Evolutionary conservation across 225 moss, liverwort and hornwort species (phyloP).

Genomic region (Straminergon stramineum): DNA sequence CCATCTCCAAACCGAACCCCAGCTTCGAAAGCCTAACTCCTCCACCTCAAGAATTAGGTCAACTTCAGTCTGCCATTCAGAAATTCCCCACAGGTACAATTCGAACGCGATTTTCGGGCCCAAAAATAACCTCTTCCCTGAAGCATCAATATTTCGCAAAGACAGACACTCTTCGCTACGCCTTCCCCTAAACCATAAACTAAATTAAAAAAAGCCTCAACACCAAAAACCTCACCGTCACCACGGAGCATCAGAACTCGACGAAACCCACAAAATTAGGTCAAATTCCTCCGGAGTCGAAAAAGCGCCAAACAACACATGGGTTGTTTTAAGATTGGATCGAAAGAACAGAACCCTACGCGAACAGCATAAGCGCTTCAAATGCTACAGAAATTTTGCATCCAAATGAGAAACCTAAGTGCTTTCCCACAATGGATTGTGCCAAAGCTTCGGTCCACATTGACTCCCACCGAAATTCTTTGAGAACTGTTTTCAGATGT

Average conservation of each 20-base stretch:
- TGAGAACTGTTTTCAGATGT: background rate
- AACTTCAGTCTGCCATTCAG: background rate
- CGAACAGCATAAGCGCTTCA: background rate
- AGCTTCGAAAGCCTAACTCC: background rate
- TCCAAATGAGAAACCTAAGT: background rate
- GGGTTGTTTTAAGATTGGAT: background rate
- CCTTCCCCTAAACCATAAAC: background rate
- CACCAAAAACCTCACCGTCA: background rate
- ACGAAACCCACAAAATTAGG: background rate
- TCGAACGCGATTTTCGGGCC: background rate
- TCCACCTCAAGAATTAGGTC: background rate
- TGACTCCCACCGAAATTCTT: background rate
- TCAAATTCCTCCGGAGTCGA: background rate
- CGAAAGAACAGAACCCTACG: background rate
- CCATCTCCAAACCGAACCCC: slow-evolving; percentile 6
- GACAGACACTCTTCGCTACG: no score
- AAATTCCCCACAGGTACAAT: background rate
- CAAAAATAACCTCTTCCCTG: background rate
- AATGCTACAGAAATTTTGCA: background rate
- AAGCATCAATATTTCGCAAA: background rate
- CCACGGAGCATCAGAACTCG: background rate
- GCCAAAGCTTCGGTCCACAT: background rate
- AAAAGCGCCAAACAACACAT: background rate
- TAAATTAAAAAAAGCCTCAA: background rate
- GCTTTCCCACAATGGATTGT: background rate